Conservation (phyloP, 345 rosid species). For the Populus ilicifolia region DNA sequence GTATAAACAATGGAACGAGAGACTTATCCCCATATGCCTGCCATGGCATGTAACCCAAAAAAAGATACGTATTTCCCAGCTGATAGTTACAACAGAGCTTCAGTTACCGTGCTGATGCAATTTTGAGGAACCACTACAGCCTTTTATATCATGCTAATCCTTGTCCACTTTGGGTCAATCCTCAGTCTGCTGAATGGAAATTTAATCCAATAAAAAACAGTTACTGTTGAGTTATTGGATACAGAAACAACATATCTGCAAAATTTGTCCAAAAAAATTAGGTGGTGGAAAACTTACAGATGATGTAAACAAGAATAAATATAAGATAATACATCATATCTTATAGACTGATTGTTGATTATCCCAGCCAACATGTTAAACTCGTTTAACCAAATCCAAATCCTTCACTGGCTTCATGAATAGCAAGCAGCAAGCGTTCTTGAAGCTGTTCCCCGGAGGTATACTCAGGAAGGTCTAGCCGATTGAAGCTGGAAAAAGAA, state of each 20-base stretch:
- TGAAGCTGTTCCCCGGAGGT: constrained; percentile 71
- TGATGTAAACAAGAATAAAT: background rate
- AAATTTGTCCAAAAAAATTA: background rate
- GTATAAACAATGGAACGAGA: constrained; percentile 5
- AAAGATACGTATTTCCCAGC: constrained; percentile 4
- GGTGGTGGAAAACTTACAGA: too few species aligned
- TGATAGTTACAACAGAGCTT: background rate
- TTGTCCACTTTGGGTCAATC: constrained; percentile 19
- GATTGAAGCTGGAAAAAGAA: constrained; percentile 70
- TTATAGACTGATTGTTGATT: constrained; percentile 8
- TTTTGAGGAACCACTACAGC: background rate
- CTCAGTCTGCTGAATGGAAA: constrained; percentile 10
- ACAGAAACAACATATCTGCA: background rate
- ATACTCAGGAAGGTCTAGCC: constrained; percentile 93
- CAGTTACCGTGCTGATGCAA: background rate
- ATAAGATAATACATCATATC: constrained; percentile 18
- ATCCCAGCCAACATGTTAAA: background rate
- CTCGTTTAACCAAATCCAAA: constrained; percentile 76
- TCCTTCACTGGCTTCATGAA: constrained; percentile 95
- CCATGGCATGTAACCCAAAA: constrained; percentile 11
- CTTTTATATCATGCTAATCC: constrained; percentile 12
- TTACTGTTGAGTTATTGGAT: background rate
- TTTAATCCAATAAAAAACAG: background rate
- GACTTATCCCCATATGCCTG: background rate
- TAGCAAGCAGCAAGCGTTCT: constrained; percentile 85